Evolutionary conservation across 129 eudicot species (phyloP).

Genomic region (Centrapalus pauciflorus): DNA sequence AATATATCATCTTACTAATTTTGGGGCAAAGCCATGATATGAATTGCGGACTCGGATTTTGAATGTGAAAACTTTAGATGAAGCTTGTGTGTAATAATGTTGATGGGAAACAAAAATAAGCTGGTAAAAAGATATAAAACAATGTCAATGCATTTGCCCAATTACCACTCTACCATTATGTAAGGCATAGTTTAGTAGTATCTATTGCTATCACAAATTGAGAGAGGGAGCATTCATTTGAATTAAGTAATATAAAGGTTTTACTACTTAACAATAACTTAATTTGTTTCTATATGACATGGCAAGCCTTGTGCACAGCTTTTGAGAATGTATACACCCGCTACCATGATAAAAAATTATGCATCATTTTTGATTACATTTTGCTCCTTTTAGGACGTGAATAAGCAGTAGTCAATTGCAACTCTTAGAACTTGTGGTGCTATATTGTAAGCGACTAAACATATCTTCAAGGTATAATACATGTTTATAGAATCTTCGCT

Average conservation of each 20-base stretch:
- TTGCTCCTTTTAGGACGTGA: not conserved
- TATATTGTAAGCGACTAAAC: not conserved
- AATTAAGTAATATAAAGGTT: not conserved
- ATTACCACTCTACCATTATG: not conserved
- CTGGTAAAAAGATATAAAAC: not conserved
- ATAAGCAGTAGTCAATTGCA: not conserved
- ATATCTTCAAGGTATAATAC: not conserved
- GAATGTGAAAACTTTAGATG: constrained; percentile 8
- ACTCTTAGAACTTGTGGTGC: not conserved
- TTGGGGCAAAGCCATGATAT: not conserved
- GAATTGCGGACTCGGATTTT: not conserved
- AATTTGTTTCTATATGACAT: not conserved
- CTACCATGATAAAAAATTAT: not conserved
- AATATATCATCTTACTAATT: not conserved
- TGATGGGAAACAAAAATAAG: not conserved
- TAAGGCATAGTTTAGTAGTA: not conserved
- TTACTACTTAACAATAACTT: not conserved
- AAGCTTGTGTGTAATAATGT: not conserved
- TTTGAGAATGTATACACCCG: not conserved
- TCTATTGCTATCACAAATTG: not conserved
- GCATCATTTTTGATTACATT: not conserved
- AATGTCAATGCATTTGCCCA: not conserved
- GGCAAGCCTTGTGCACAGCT: not conserved
- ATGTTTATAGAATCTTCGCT: not conserved
- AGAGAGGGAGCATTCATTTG: not conserved